Conservation (phyloP, 208 protist genomes). For the Trypanosoma scelopori region DNA sequence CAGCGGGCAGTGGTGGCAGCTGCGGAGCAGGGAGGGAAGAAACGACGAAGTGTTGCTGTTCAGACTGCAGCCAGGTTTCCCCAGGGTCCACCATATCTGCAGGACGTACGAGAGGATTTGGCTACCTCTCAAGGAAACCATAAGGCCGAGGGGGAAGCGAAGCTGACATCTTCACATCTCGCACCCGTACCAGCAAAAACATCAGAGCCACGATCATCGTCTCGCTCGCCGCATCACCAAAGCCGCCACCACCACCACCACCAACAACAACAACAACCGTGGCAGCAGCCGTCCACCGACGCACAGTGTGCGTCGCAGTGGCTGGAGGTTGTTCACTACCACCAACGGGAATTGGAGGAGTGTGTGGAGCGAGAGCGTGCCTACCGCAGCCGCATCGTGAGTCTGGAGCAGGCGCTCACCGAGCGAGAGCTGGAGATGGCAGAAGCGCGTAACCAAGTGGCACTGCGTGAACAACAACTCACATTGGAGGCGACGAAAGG, state of each 20-base stretch:
- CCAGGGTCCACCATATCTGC: background rate
- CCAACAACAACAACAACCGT: background rate
- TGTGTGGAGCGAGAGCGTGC: slow-evolving; percentile 44
- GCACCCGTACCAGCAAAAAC: too few species aligned
- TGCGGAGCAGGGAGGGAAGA: background rate
- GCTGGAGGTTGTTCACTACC: slow-evolving; percentile 28
- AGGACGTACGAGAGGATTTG: background rate
- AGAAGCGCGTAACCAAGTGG: slow-evolving; percentile 1
- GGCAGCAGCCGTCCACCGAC: background rate
- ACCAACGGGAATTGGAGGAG: slow-evolving; percentile 56
- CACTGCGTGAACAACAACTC: slow-evolving; percentile 9
- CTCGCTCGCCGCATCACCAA: too few species aligned
- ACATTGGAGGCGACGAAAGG: slow-evolving; percentile 18
- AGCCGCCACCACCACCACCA: background rate
- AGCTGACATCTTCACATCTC: too few species aligned
- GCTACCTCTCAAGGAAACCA: background rate
- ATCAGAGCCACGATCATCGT: too few species aligned
- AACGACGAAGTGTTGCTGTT: background rate
- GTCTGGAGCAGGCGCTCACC: slow-evolving; percentile 42
- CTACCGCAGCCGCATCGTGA: slow-evolving; percentile 59
- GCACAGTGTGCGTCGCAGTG: slow-evolving; percentile 13
- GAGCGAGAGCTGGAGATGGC: slow-evolving; percentile 27
- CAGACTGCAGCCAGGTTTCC: slow-evolving; percentile 2
- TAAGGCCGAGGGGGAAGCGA: too few species aligned
- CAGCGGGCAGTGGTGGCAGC: background rate